Evolutionary conservation across 805 yeast species (phyloP).

Genomic region (Candida lessepsii): DNA sequence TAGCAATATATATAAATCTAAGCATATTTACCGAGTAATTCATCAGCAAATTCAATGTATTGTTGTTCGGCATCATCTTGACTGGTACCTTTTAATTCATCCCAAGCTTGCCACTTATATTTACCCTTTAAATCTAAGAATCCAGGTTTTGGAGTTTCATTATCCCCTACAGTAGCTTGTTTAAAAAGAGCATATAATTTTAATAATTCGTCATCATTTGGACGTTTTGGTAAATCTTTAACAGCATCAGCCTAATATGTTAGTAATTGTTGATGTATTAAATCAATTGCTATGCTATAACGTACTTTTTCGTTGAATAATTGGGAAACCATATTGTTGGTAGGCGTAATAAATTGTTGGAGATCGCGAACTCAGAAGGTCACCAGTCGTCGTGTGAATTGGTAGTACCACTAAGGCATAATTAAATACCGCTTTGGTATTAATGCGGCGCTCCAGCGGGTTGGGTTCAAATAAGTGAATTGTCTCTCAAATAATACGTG

Average conservation of each 20-base stretch:
- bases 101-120: constrained; percentile 98
- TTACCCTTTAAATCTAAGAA: constrained; percentile 91
- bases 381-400: too few species aligned
- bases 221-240: constrained; percentile 69
- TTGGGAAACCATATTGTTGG: constrained; percentile 27
- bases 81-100: constrained; percentile 75
- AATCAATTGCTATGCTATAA: constrained; percentile 2
- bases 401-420: too few species aligned
- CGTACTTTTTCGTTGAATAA: constrained; percentile 33
- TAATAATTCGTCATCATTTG: constrained; percentile 83
- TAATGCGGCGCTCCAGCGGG: too few species aligned
- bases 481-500: too few species aligned
- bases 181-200: constrained; percentile 89
- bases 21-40: constrained; percentile 49
- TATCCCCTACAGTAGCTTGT: constrained; percentile 97
- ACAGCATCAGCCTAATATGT: constrained; percentile 73
- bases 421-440: too few species aligned
- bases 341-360: background rate
- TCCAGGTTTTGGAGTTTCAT: constrained; percentile 83
- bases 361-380: background rate
- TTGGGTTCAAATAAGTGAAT: too few species aligned
- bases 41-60: constrained; percentile 67
- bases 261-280: constrained; percentile 6
- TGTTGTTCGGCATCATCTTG: constrained; percentile 89
- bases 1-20: background rate